Evolutionary conservation across 805 yeast genomes (phyloP), one percentile per base, ranked within the genome.

Genomic region (Kuraishia piskuri): DNA sequence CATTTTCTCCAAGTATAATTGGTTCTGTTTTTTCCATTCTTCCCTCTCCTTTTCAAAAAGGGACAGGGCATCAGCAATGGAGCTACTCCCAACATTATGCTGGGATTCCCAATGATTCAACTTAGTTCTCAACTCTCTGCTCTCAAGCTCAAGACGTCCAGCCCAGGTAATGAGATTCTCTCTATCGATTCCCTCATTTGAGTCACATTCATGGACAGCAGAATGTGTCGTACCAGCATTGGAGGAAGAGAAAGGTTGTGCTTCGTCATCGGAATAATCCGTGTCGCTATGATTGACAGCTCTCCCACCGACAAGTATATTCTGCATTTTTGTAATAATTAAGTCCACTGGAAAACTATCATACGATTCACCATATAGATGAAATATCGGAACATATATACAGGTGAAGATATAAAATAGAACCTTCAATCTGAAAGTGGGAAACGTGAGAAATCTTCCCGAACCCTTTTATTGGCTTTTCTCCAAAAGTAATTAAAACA

Each of bases 81-180:
- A 31, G 14, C 17, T 31, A 31, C 40, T 12, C 40, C 40, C 9
- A 3, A 10, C 40, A 31, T 31, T 12, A 31, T 31, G 17, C 14
- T 31, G 40, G 4, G 40, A 45, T 17, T 45, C 48, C 24, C 22
- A 22, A 19, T 45, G 10, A 17, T 21, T 45, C 22, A 65, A 56
- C 12, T 66, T 63, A 12, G 69, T 69, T 46, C 78, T 62, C 23
- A 76, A 58, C 26, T 75, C 80, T 1, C 74, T 63, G 14, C 75
- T 68, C 55, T 79, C 83, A 51, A 78, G 55, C 56, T 79, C 84
- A 20, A 79, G 59, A 37, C 73, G 70, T 4, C 77, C 71, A 0
- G 82, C 82, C 83, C 83, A 79, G 57, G 63, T 31, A 63, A 66
- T 48, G n/a, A 64, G 21, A 3, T 22, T 51, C 26, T 71, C 64